Base-by-base conservation (phyloP, 83 land plant species). In the Isoetes engelmannii region DNA sequence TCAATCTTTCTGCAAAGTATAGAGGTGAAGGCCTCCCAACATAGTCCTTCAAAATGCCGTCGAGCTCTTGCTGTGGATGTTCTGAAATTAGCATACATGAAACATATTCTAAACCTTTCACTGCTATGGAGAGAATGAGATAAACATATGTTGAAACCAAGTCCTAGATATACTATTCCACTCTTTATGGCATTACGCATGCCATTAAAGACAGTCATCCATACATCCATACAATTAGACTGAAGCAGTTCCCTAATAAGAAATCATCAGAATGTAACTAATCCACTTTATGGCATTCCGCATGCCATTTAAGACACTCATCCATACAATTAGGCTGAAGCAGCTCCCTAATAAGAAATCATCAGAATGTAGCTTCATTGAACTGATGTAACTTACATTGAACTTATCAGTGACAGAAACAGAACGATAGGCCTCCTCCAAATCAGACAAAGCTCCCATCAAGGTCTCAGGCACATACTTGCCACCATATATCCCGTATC, bases 11-110 rank as follows among this genome's bases (percentile, higher is more conserved):
- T 1, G 98, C 98, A 72, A 87, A 92, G 70, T 92, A 90, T 4
- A 92, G 77, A 5, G 98, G 98, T 7, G 87, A 74, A 67, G 89
- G 96, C 45, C 98, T 72, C n/a, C 98, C 98, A 6, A 90, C 96
- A 78, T 87, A 92, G 68, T 92, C 98, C 80, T 77, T 89, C 9
- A 92, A 71, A 54, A 84, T 83, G 20, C 80, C 82, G 37, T 45
- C 73, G 15, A 92, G 73, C 73, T 92, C 97, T 74, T 59, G 50
- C 97, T 92, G 81, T 44, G 69, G 17, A 28, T 28, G 37, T 28
- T 28, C 37, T 28, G 37, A 28, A 28, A 28, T 28, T 28, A 28
- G 37, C 37, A 28, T 28, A 28, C 37, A 28, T 9, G 45, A 65
- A 50, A 67, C 17, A 15, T n/a, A 64, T 7, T 6, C 18, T n/a